Conservation (phyloP, 139 green algal genomes). For the Trebouxia sp. region DNA sequence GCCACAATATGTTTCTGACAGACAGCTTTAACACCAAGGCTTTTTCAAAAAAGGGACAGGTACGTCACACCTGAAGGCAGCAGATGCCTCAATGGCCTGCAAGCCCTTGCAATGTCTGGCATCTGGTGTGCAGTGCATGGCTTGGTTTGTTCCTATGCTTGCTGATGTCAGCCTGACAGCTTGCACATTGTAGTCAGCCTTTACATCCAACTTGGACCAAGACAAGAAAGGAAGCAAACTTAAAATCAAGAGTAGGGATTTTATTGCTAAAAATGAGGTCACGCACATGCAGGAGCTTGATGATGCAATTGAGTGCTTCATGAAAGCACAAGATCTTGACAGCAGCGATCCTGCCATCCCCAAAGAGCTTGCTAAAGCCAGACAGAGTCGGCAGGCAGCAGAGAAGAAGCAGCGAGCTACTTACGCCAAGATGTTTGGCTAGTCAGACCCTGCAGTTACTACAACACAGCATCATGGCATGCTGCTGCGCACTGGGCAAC, state of each 20-base stretch:
- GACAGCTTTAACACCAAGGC: too few species aligned
- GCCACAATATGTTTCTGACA: neutral
- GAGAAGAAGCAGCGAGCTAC: conserved; percentile 41
- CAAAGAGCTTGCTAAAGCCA: conserved; percentile 35
- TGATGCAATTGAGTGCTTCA: conserved; percentile 38
- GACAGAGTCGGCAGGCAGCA: conserved; percentile 32
- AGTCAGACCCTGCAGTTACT: neutral
- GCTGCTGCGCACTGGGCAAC: too few species aligned
- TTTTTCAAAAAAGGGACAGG: too few species aligned
- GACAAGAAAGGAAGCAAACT: neutral
- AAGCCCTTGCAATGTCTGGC: too few species aligned
- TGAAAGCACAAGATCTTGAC: conserved; percentile 32
- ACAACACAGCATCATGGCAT: too few species aligned
- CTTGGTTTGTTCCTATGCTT: neutral
- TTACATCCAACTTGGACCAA: neutral
- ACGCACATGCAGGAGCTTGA: conserved; percentile 37
- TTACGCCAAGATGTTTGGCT: conserved; percentile 50
- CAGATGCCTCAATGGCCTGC: too few species aligned
- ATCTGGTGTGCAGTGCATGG: neutral
- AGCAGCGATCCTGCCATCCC: conserved; percentile 42
- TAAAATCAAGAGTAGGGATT: too few species aligned
- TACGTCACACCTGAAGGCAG: too few species aligned
- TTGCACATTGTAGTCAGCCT: neutral
- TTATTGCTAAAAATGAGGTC: too few species aligned
- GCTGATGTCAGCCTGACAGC: conserved; percentile 27